Evolutionary conservation across 345 rosid genomes (phyloP), one percentile per base, ranked within the genome.

Genomic region (Populus deltoides): DNA sequence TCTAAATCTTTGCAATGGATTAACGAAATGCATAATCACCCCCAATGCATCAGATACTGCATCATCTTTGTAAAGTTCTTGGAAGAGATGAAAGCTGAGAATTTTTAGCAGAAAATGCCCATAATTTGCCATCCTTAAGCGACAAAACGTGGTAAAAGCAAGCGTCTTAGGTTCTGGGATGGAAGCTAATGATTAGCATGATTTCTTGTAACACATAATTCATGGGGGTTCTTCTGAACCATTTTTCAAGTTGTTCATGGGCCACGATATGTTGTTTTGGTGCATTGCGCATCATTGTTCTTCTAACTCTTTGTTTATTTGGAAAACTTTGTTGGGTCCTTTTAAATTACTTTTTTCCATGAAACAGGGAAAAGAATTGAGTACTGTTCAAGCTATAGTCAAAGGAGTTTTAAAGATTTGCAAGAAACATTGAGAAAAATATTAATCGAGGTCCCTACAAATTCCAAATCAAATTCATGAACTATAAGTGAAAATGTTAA

Each of bases 91-190:
- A 76, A 66, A 5, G 29, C 65, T 24, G 13, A 10, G 65, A 24
- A 24, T 59, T 59, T 24, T 4, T 59, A 9, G 29, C 65, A 59
- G 49, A 36, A 73, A 51, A 17, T 35, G 43, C 8, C 15, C 55
- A 74, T 74, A 62, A 68, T 55, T 41, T n/a, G 10, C 61, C 70
- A 59, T 31, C 78, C 69, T 80, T 80, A 61, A 45, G 66, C 18
- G 82, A 80, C 82, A 80, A 80, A 80, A 80, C 82, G 82, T 80
- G 82, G 78, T 47, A 57, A 75, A 75, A 73, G 82, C 27, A 33
- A n/a, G 65, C 38, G 66, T 79, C 74, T 47, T 79, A 74, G 82
- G 78, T 75, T 79, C 8, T 57, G 66, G 47, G 33, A 75, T 59
- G 11, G 65, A 59, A n/a, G 49, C 35, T 71, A 66, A 78, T 78